Base-by-base conservation (phyloP, 2,329 filamentous ascomycete species). In the Metarhizium humberi region DNA sequence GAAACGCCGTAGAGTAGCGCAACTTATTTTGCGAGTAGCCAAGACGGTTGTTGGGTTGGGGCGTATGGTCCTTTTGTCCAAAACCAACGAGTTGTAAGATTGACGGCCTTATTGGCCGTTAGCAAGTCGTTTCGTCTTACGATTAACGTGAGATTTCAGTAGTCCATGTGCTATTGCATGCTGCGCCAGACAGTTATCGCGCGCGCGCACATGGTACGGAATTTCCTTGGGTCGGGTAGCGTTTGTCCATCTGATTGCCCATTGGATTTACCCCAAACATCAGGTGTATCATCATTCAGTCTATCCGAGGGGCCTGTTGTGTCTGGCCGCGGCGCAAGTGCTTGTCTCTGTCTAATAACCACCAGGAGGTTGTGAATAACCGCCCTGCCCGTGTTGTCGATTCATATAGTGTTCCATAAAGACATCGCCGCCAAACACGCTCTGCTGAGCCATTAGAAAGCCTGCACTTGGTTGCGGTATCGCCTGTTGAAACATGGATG, bases 401-500 rank as follows among this genome's bases (percentile, higher is more conserved):
- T 60, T 55, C 34, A 57, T 50, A 30, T 63, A 63, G 38, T 61
- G 57, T 14, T 52, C 51, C 7, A 45, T 18, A 29, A 63, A 64
- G 6, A 57, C 60, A 36, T 61, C 56, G 52, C 63, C 57, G 40
- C 48, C 55, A 34, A 59, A 63, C 6, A 61, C 58, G 30, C 59
- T 61, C 13, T 60, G 59, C 36, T 63, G 62, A 10, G 58, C 53
- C 48, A 60, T 60, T 10, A 63, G 52, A 46, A 61, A 65, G 32
- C 52, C 58, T 2, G 55, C 30, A 20, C 55, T 57, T 30, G 53
- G 53, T 13, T 57, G 58, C 18, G 58, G 48, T 18, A 59, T 55
- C 18, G 57, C 47, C 36, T 62, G 59, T 32, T 64, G 63, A 51
- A 62, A 63, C 53, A 65, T 59, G 36, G 57, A 38, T n/a, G 34